phyloP scores from a whole-genome alignment of 805 yeast species.

The Wickerhamiella galacta region DNA sequence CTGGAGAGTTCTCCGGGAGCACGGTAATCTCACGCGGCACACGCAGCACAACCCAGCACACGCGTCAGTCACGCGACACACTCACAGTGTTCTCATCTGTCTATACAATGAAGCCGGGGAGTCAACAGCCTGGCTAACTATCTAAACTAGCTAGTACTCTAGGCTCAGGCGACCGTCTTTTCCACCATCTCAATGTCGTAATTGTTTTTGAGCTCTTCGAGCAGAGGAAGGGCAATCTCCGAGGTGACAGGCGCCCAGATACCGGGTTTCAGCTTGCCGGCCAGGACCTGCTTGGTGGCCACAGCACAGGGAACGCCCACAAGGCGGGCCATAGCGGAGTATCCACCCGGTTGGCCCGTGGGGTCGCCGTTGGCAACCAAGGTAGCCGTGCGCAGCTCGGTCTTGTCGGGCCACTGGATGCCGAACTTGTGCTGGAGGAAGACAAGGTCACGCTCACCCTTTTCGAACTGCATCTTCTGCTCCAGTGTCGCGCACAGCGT shows the following conservation, averaged over 20 bases:
- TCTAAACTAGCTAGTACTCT: neutral
- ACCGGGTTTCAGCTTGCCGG: constrained; percentile 71
- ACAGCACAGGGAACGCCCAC: constrained; percentile 99
- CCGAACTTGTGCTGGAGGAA: constrained; percentile 95
- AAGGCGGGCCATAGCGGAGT: constrained; percentile 95
- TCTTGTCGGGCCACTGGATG: constrained; percentile 91
- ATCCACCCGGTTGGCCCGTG: constrained; percentile 46
- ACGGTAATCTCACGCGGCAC: too few relatives aligned
- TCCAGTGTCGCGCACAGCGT: constrained; percentile 94
- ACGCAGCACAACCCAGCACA: too few relatives aligned
- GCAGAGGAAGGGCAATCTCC: constrained; percentile 77
- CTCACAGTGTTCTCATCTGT: too few relatives aligned
- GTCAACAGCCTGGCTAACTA: too few relatives aligned
- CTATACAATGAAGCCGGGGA: too few relatives aligned
- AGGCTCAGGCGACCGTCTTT: constrained; percentile 45
- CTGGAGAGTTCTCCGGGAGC: too few relatives aligned
- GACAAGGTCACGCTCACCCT: constrained; percentile 90
- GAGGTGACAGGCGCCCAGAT: constrained; percentile 85
- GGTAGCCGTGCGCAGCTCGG: constrained; percentile 88
- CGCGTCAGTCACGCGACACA: too few relatives aligned
- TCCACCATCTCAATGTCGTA: constrained; percentile 78
- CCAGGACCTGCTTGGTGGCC: constrained; percentile 71
- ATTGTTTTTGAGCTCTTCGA: constrained; percentile 79
- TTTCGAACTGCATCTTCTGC: constrained; percentile 87
- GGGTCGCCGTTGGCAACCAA: constrained; percentile 85